A percentile compares a stretch with the other conserved stretches of the same genome.
Evolutionary conservation across 164 flowering plant genomes (phyloP).

Genomic region (Taxillus chinensis): DNA sequence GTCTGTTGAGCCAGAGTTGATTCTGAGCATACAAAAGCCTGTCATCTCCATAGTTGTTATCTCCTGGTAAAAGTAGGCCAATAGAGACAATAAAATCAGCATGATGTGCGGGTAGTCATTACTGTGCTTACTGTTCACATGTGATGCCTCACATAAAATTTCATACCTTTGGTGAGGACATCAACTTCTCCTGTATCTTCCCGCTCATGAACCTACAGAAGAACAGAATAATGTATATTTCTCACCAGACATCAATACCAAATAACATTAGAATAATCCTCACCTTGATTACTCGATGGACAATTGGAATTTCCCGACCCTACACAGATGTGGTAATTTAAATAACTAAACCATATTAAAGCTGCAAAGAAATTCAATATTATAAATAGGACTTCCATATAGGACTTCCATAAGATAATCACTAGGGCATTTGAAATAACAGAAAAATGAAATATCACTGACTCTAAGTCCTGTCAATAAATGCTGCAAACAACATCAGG

Average conservation of each 20-base stretch:
- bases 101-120: too few relatives aligned
- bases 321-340: slow-evolving; percentile 7
- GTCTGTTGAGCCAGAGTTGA: slow-evolving; percentile 63
- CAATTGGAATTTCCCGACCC: slow-evolving; percentile 89
- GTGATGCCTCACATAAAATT: not conserved
- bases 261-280: not conserved
- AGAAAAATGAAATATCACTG: too few relatives aligned
- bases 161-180: slow-evolving; percentile 64
- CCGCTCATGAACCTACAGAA: slow-evolving; percentile 52
- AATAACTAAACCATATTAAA: too few relatives aligned
- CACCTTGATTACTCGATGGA: slow-evolving; percentile 85
- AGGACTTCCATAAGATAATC: too few relatives aligned
- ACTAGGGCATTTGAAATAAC: too few relatives aligned
- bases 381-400: too few relatives aligned
- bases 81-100: not conserved
- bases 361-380: too few relatives aligned
- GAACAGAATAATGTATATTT: not conserved
- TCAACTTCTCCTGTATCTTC: slow-evolving; percentile 61
- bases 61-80: slow-evolving; percentile 30
- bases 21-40: slow-evolving; percentile 63
- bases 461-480: too few relatives aligned
- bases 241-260: not conserved
- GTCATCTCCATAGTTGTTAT: slow-evolving; percentile 60
- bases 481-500: too few relatives aligned
- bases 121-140: not conserved